A percentile compares a stretch with the other conserved stretches of the same genome.
Conservation (phyloP, 305 asterid genomes). For the Nicotiana rustica region DNA sequence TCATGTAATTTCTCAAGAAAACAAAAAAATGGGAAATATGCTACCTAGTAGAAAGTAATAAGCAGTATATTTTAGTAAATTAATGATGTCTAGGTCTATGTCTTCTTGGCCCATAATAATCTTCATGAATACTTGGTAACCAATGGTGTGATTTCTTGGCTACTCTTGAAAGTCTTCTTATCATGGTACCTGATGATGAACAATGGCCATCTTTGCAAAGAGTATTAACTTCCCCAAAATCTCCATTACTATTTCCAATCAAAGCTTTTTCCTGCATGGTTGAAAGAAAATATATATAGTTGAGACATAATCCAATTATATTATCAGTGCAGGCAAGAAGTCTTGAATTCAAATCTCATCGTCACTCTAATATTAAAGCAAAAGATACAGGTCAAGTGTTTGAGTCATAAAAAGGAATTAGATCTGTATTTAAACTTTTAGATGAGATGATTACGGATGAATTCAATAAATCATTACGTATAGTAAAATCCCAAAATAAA, state of each 20-base stretch:
- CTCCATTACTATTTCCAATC: conserved; percentile 34
- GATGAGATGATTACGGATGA: not conserved
- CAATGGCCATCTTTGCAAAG: conserved; percentile 38
- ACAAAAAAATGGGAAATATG: not conserved
- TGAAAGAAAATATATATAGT: not conserved
- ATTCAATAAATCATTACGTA: not conserved
- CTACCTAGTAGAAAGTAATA: not conserved
- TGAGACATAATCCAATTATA: too few relatives aligned
- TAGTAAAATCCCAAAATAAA: not conserved
- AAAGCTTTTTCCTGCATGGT: conserved; percentile 36
- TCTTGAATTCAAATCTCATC: too few relatives aligned
- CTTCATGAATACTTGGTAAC: conserved; percentile 78
- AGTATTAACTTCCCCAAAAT: conserved; percentile 29
- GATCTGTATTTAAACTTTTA: not conserved
- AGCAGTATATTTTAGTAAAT: not conserved
- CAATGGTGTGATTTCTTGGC: conserved; percentile 57
- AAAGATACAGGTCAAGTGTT: not conserved
- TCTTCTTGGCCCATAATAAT: conserved; percentile 57
- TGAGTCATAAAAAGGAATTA: not conserved
- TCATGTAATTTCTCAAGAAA: not conserved
- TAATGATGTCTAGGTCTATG: conserved; percentile 73
- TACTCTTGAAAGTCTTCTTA: conserved; percentile 46
- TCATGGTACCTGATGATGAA: conserved; percentile 55
- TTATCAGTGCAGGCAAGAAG: too few relatives aligned
- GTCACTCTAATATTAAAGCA: too few relatives aligned